phyloP scores from a whole-genome alignment of 768 basidiomycete genomes.

The Hypholoma sublateritium region DNA sequence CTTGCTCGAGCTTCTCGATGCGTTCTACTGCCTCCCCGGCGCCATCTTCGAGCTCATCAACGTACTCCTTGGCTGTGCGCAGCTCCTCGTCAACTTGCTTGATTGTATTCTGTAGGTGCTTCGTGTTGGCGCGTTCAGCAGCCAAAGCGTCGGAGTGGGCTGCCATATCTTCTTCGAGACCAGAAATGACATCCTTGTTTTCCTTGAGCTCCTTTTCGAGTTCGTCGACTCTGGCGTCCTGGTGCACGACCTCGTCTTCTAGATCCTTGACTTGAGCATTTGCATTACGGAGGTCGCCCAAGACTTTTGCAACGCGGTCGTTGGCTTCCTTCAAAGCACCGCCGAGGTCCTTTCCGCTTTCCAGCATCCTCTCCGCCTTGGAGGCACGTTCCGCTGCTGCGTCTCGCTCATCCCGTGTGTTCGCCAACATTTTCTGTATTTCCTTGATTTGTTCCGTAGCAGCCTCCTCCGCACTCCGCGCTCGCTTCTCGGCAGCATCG shows the following conservation, averaged over 20 bases:
- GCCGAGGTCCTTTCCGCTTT: conserved; percentile 66
- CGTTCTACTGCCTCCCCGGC: conserved; percentile 50
- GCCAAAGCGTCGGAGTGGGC: conserved; percentile 36
- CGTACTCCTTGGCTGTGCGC: conserved; percentile 47
- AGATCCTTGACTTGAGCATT: conserved; percentile 59
- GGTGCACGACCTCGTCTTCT: conserved; percentile 56
- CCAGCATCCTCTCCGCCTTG: conserved; percentile 65
- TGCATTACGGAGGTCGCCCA: conserved; percentile 59
- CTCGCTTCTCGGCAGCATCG: conserved; percentile 48
- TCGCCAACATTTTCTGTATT: conserved; percentile 42
- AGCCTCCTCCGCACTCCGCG: conserved; percentile 40
- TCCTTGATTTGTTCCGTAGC: conserved; percentile 39
- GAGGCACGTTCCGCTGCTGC: conserved; percentile 56
- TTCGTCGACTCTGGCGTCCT: conserved; percentile 51
- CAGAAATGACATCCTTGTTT: conserved; percentile 43
- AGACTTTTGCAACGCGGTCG: conserved; percentile 52
- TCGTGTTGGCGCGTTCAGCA: conserved; percentile 25
- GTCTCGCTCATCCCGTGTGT: conserved; percentile 52
- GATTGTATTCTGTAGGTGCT: conserved; percentile 34
- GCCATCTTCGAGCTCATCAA: conserved; percentile 63
- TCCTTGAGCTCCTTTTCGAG: conserved; percentile 59
- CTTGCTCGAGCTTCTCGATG: conserved; percentile 55
- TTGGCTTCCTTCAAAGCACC: conserved; percentile 68
- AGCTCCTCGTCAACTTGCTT: conserved; percentile 45
- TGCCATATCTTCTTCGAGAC: conserved; percentile 45